Conservation (phyloP, 2,329 filamentous ascomycete species). For the Cladosporium sp. region DNA sequence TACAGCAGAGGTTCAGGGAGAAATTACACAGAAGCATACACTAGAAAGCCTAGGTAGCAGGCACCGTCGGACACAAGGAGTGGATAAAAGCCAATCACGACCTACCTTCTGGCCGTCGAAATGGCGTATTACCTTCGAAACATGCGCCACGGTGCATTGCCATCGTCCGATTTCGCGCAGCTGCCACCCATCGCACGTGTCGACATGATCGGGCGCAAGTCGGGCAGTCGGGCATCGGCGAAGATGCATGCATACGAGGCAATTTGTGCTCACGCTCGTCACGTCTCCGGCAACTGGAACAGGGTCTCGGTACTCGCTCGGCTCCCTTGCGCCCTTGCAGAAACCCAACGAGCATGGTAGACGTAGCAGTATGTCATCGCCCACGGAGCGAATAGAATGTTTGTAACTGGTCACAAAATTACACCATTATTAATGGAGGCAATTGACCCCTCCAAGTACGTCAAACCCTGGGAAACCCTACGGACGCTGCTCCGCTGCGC, state of each 20-base stretch:
- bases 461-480: background rate
- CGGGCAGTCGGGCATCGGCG: background rate
- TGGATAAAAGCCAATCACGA: background rate
- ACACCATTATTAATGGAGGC: background rate
- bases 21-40: background rate
- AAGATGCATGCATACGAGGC: background rate
- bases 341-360: background rate
- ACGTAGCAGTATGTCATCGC: background rate
- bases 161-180: background rate
- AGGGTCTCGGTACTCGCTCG: constrained; percentile 7
- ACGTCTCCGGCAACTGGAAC: background rate
- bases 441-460: background rate
- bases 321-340: background rate
- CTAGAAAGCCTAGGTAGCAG: background rate
- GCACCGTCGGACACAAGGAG: background rate
- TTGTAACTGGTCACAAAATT: background rate
- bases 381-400: background rate
- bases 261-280: background rate
- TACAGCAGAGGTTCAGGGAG: background rate
- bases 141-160: background rate
- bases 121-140: background rate
- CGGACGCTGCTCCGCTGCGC: background rate
- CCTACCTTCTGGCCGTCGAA: background rate
- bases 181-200: background rate
- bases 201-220: background rate